phyloP scores from a whole-genome alignment of 352 stramenopile genomes.

The Phytophthora rubi region DNA sequence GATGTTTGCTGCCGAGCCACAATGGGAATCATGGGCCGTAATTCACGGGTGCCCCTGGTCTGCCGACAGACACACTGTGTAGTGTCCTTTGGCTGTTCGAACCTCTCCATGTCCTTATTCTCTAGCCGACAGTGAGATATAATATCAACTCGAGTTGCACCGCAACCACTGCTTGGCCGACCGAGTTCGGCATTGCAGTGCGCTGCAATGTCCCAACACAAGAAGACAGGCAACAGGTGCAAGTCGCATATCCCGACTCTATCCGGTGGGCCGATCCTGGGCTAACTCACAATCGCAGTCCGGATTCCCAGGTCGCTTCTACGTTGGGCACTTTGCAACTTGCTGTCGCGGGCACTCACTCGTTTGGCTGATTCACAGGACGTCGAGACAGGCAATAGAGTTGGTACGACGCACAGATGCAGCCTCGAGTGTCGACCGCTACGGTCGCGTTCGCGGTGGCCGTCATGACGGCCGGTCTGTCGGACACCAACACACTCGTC shows the following conservation, averaged over 20 bases:
- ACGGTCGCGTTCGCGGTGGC: conserved; percentile 28
- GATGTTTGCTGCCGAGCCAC: conserved; percentile 24
- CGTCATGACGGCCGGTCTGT: conserved; percentile 19
- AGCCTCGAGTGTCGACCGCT: conserved; percentile 29
- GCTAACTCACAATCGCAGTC: conserved; percentile 37
- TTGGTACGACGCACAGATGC: conserved; percentile 20
- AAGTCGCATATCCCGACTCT: conserved; percentile 15
- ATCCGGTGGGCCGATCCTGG: conserved; percentile 26
- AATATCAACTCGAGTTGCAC: not conserved
- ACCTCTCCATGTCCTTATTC: conserved; percentile 22
- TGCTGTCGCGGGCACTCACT: conserved; percentile 22
- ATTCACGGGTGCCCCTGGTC: conserved; percentile 6
- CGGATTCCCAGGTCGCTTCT: conserved; percentile 34
- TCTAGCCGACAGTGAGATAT: not conserved
- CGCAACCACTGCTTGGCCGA: not conserved
- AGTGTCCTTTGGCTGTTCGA: conserved; percentile 29
- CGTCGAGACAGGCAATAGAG: conserved; percentile 8
- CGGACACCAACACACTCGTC: conserved; percentile 18
- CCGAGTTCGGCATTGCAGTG: not conserved
- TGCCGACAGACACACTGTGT: not conserved
- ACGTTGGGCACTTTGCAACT: conserved; percentile 35
- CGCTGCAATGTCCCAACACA: conserved; percentile 1
- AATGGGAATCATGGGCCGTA: conserved; percentile 1
- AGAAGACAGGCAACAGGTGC: conserved; percentile 17
- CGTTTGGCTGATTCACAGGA: conserved; percentile 7